Base-by-base conservation (phyloP, 139 green algal genomes). In the Chlamydomonas urium region DNA sequence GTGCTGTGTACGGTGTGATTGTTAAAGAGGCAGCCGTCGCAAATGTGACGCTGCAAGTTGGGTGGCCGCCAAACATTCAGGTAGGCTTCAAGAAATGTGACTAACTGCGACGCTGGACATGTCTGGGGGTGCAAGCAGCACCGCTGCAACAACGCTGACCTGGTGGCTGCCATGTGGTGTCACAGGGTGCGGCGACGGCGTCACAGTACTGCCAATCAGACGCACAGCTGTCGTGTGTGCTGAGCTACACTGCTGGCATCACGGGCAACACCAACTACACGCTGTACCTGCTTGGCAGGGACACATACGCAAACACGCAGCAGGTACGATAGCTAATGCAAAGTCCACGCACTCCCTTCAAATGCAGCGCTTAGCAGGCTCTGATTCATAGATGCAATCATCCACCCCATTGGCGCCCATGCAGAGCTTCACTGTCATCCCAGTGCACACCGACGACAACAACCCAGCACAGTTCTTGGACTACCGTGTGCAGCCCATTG, bases 391-490 rank as follows among this genome's bases (percentile, higher is more conserved):
- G n/a, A 24, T 50, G 42, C 42, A 8, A 8, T 50, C 42, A 8
- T 50, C 10, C 42, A 24, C 42, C 42, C 53, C 53, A 63, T 26
- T 31, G 6, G 6, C 53, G 14, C 53, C 17, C 14, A 63, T 26
- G 10, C 53, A 63, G 53, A 32, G 6, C 0, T 72, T 76, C n/a
- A 77, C 58, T 6, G 8, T 48, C 32, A 47, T 77, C 66, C 4
- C 33, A 1, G 38, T 80, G 0, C 69, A 76, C 59, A 86, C 80
- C 0, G 71, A 79, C 14, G 76, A 86, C 66, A 79, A 82, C 59
- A 34, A 74, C 4, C 73, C 76, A 3, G 76, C 76, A 2, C 2
- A 62, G 2, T 80, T 68, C 38, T 47, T 86, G 32, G 3, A 36
- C 0, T 47, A 75, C 6, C 23, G 38, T 3, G 73, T 77, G 23